These are phyloP conservation scores for Apiospora malaysiana DNA, from an alignment of 2,329 filamentous ascomycete genomes.

Conservation along the genomic window DNA sequence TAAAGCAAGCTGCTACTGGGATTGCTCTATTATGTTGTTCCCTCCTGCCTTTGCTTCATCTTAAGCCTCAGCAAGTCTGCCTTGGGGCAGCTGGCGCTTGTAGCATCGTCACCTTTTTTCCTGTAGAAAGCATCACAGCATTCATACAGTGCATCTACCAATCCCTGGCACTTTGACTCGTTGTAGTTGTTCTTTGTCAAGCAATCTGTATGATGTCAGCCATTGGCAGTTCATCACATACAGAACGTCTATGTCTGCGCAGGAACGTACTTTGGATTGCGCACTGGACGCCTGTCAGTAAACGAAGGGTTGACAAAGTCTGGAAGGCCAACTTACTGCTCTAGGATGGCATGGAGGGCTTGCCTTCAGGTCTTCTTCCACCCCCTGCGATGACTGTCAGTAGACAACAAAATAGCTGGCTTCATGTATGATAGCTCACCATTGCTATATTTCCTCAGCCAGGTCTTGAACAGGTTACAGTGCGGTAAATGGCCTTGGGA, in stretches of 20 bases:
- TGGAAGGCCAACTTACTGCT: conserved; percentile 64
- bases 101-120: conserved; percentile 76
- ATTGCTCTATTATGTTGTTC: conserved; percentile 29
- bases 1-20: background rate
- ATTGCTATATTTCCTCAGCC: background rate
- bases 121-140: conserved; percentile 92
- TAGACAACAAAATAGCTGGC: background rate
- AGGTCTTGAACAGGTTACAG: background rate
- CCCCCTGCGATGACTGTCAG: conserved; percentile 40
- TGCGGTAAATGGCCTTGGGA: background rate
- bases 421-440: conserved; percentile 4
- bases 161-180: conserved; percentile 78
- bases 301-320: background rate
- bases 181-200: conserved; percentile 84
- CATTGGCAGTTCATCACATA: background rate
- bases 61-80: conserved; percentile 80
- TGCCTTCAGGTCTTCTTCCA: conserved; percentile 73
- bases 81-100: conserved; percentile 85
- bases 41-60: conserved; percentile 73
- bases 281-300: conserved; percentile 60
- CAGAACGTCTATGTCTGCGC: background rate
- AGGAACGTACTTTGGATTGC: conserved; percentile 78
- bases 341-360: conserved; percentile 85
- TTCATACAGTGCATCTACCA: conserved; percentile 87
- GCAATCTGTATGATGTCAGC: conserved; percentile 64